These are phyloP conservation scores for Chlorella ohadii DNA, from an alignment of 139 green algal species.

Conservation along the genomic window DNA sequence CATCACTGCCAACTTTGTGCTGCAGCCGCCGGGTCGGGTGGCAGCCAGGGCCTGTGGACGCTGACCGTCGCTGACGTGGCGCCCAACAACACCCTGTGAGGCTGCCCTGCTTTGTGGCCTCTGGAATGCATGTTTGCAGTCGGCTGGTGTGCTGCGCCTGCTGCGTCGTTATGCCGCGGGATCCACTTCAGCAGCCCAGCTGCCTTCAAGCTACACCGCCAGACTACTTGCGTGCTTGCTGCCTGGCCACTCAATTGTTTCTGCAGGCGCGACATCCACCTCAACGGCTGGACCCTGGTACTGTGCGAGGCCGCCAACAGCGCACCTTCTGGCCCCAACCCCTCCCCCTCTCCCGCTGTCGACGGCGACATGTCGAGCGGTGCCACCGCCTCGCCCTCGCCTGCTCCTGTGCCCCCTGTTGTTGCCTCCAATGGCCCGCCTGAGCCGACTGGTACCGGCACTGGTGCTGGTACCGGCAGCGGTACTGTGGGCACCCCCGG, in stretches of 20 bases:
- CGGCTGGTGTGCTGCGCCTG: no score
- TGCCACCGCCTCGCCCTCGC: background rate
- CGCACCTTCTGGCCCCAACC: background rate
- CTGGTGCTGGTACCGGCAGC: background rate
- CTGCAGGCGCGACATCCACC: constrained; percentile 31
- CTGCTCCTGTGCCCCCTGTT: background rate
- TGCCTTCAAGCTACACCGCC: no score
- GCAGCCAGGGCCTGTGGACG: constrained; percentile 37
- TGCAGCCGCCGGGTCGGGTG: constrained; percentile 17
- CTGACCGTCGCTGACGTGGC: constrained; percentile 34
- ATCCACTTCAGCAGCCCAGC: no score
- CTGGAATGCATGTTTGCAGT: no score
- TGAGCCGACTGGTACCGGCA: background rate
- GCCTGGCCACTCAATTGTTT: no score
- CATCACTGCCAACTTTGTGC: no score
- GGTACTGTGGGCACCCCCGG: background rate
- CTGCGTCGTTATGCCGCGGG: no score
- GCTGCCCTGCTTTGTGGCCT: no score
- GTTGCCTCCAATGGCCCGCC: background rate
- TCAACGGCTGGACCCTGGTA: constrained; percentile 34
- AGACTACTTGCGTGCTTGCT: no score
- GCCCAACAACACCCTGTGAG: constrained; percentile 40
- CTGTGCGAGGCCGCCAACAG: constrained; percentile 15
- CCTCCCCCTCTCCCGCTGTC: background rate
- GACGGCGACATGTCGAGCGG: background rate